Base-by-base conservation (phyloP, 768 basidiomycete genomes). In the Naganishia antarctica region DNA sequence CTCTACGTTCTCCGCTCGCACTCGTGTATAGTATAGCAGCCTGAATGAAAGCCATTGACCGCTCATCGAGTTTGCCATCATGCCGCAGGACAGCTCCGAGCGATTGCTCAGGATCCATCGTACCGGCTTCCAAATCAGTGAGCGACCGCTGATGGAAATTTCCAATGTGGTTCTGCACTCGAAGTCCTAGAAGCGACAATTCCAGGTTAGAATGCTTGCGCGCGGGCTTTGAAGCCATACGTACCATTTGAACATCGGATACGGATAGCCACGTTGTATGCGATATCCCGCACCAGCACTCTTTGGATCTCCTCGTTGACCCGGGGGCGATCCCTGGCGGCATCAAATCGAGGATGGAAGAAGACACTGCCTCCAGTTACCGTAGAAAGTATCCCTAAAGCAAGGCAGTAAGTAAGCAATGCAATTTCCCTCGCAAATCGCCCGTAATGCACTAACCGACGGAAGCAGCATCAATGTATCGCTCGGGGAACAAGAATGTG, bases 311-410 rank as follows among this genome's bases (percentile, higher is more conserved):
- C 89, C n/a, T 86, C 87, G n/a, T 82, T 78, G 13, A 99, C 71
- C 5, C 84, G 79, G 8, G 80, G 70, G 8, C 81, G 81, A 73
- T 96, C 91, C 51, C 87, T 83, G 7, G 77, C 74, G 3, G 84
- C 82, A 59, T 87, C 83, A 74, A 91, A 99, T n/a, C 89, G 83
- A 9, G 94, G 96, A 71, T 93, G 88, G 80, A 87, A 94, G 78
- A 88, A 93, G 0, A 94, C 71, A 63, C 92, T 90, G 21, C 96
- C 96, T 15, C 96, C 96, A 7, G 90, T 91, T 12, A 85, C 74
- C 0, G 85, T 85, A 0, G 87, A 74, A 6, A 92, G 81, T 3
- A 81, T 77, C 45, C 87, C 88, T 86, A 65, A 13, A 32, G 51
- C 7, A 40, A 25, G 12, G n/a, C n/a, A 37, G 7, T 37, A 50